These are phyloP conservation scores for Chaetomium cochliodes DNA, from an alignment of 495 filamentous ascomycete genomes.

Conservation along the genomic window DNA sequence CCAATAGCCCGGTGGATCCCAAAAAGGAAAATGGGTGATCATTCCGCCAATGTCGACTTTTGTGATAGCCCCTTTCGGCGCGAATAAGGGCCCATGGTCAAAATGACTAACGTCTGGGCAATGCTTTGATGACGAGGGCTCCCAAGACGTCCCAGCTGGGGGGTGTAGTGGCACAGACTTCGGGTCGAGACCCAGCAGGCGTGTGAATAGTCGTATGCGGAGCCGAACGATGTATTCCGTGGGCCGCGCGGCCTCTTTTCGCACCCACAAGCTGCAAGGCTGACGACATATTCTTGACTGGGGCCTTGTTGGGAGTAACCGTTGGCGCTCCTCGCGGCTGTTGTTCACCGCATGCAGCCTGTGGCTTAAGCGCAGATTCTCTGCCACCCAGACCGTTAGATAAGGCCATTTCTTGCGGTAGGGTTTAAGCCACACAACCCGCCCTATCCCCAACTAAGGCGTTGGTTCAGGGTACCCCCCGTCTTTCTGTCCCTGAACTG, in stretches of 20 bases:
- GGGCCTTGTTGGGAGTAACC: neutral
- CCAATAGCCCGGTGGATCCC: neutral
- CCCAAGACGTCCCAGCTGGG: neutral
- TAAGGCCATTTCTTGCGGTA: too few species aligned
- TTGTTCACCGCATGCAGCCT: neutral
- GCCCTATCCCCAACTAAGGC: neutral
- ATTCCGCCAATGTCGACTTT: too few species aligned
- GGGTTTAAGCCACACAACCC: too few species aligned
- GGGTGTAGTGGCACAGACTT: neutral
- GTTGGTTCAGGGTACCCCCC: neutral
- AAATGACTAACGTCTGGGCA: neutral
- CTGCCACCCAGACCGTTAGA: neutral
- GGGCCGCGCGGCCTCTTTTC: neutral
- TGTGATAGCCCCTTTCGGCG: too few species aligned
- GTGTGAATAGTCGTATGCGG: neutral
- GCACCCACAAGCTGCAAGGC: slow-evolving; percentile 10
- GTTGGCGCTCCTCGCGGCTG: neutral
- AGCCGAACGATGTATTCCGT: too few species aligned
- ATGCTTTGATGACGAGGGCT: neutral
- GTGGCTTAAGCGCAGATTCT: neutral
- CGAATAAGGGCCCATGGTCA: neutral
- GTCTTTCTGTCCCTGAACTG: neutral
- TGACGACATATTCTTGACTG: neutral
- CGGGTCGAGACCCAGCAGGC: neutral
- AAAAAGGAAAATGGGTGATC: neutral